A percentile compares a stretch with the other conserved stretches of the same genome.
phyloP scores from a whole-genome alignment of 2,329 filamentous ascomycete genomes.

The Sporothrix euskadiensis region DNA sequence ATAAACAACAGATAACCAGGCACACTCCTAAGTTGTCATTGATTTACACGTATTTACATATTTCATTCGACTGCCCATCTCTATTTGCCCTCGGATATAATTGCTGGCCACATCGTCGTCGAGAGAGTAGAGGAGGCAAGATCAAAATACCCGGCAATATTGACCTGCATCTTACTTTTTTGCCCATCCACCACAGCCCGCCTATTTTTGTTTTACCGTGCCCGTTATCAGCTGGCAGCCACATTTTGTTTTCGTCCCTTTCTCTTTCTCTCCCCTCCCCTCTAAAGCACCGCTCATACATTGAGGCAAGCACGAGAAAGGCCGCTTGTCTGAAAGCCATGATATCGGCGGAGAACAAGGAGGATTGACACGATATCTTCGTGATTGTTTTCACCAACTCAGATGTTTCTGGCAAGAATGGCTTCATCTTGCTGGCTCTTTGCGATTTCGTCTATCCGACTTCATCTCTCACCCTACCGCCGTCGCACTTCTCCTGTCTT shows the following conservation, averaged over 20 bases:
- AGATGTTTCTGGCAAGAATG: neutral
- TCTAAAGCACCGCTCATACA: neutral
- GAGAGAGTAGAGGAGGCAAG: neutral
- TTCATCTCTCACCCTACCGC: neutral
- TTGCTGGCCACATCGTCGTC: neutral
- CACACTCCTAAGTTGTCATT: neutral
- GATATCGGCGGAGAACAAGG: neutral
- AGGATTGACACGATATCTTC: too few species aligned
- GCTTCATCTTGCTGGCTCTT: neutral
- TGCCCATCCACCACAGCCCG: neutral
- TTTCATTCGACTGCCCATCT: neutral
- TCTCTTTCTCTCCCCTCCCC: neutral
- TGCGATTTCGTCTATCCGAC: neutral
- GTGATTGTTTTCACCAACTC: neutral
- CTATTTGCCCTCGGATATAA: neutral
- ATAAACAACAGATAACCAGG: neutral
- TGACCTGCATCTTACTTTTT: neutral
- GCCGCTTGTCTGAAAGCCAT: neutral
- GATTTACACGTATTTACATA: neutral
- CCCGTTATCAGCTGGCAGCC: neutral
- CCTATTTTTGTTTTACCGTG: neutral
- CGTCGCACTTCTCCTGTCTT: neutral
- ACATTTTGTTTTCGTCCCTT: too few species aligned
- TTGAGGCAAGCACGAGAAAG: neutral
- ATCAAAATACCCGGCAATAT: constrained; percentile 3